Evolutionary conservation across 106 monocot genomes (phyloP), one percentile per base, ranked within the genome.

Genomic region (Triglochin maritima): DNA sequence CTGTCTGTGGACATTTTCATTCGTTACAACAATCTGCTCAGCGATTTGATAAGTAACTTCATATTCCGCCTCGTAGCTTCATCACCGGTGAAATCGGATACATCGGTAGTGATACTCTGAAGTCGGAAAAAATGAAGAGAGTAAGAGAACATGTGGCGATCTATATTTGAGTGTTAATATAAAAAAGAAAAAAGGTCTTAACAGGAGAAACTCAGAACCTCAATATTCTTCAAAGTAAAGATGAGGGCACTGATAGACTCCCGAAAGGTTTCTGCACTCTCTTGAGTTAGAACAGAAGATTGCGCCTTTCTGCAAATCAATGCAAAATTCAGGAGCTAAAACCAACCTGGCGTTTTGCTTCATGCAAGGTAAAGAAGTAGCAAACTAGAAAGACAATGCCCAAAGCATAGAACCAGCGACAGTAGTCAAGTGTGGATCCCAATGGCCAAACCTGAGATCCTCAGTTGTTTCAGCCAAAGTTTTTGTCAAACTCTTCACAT

Each of bases 31-130:
- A 98, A 78, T 65, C 96, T 84, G 86, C 96, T 91, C 16, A 98
- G 88, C 0, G 96, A 98, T 72, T 79, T 98, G 69, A 98, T 88
- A 5, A 98, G 88, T 72, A 84, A 60, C 80, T 98, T 98, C 57
- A 98, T 55, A 59, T 98, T 92, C 71, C 50, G 72, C 67, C 84
- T 78, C 44, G 96, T 82, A 44, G 73, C 74, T 64, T 91, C 91
- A 72, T 98, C 91, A 54, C 88, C 81, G 2, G 88, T 98, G 79
- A 98, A 92, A 29, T 75, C 83, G 59, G 91, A 91, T 48, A 98
- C 73, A 60, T 98, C 88, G 0, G 91, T 88, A 65, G 85, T 98
- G 60, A 98, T 91, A 65, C 82, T 82, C 96, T 98, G 81, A 9
- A 63, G 29, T 29, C 1, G 29, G 29, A 29, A 29, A 0, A 29